phyloP scores from a whole-genome alignment of 2,329 filamentous ascomycete genomes.

The Colletotrichum trifolii region DNA sequence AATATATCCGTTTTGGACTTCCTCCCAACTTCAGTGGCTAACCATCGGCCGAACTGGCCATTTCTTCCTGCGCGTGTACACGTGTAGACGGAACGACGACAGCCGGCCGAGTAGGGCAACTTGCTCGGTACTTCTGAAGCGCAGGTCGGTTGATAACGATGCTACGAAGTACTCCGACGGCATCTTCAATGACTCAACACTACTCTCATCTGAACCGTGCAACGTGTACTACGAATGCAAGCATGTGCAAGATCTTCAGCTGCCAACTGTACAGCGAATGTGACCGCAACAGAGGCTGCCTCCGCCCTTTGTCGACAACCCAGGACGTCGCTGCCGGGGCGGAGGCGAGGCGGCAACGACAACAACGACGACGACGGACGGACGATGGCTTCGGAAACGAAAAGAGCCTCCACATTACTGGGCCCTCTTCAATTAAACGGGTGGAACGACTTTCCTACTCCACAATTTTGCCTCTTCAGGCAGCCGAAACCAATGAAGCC shows the following conservation, averaged over 20 bases:
- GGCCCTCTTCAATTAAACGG: slow-evolving; percentile 29
- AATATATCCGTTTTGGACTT: slow-evolving; percentile 28
- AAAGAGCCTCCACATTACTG: slow-evolving; percentile 24
- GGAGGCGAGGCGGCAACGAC: slow-evolving; percentile 25
- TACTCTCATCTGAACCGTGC: too few species aligned
- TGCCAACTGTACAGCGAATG: slow-evolving; percentile 1
- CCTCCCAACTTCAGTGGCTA: neutral
- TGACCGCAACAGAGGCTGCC: neutral
- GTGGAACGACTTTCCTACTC: slow-evolving; percentile 33
- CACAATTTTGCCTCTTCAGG: slow-evolving; percentile 34
- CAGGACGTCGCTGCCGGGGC: neutral
- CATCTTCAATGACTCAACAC: neutral
- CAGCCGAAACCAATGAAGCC: slow-evolving; percentile 18
- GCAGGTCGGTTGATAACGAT: neutral
- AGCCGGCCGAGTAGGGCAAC: neutral
- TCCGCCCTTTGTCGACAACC: slow-evolving; percentile 19
- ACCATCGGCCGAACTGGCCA: neutral
- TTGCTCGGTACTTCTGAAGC: too few species aligned
- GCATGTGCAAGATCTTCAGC: slow-evolving; percentile 20
- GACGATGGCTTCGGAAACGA: slow-evolving; percentile 26
- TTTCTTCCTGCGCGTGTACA: too few species aligned
- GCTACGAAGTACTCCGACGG: slow-evolving; percentile 5
- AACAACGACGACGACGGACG: neutral
- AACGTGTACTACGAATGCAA: slow-evolving; percentile 12
- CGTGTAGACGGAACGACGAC: slow-evolving; percentile 1